Evolutionary conservation across 2,329 filamentous ascomycete species (phyloP), one percentile per base, ranked within the genome.

Genomic region (Aureobasidium zeae): DNA sequence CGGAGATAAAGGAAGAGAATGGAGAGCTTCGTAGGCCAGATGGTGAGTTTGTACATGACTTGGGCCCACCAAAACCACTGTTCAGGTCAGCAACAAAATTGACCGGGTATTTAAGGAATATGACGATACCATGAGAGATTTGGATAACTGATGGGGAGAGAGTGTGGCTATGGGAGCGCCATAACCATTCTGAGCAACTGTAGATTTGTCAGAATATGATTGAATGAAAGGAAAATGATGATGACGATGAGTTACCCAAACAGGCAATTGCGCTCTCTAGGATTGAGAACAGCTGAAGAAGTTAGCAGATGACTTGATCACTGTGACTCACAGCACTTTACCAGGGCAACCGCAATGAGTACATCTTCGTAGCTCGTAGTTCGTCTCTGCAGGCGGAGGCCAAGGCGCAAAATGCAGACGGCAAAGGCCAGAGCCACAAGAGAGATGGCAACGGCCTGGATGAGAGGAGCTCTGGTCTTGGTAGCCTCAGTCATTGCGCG

Each of bases 61-160:
- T 45, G 43, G 10, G 43, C 43, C 32, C 32, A 32, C 32, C 33
- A 45, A 28, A 45, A 45, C 43, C 43, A 45, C 43, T 45, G 28
- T 5, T 15, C 2, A 20, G n/a, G 16, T 45, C 11, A 45, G 34
- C 20, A 12, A 24, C 5, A 9, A 5, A 3, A 45, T 12, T 4
- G 5, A 12, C 2, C 2, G 5, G 12, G 5, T 3, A 15, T 11
- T 5, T 3, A 6, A 15, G n/a, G 12, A 5, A 7, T 20, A 3
- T 2, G n/a, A n/a, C n/a, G n/a, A n/a, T 31, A 45, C 43, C 32
- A 45, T 37, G 17, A 45, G 33, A 20, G 43, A n/a, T 25, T 21
- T 30, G 1, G 43, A 29, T 2, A 45, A 16, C n/a, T 45, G 25
- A 37, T 32, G 12, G 11, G 19, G 19, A 17, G 43, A 31, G 6